These are phyloP conservation scores for Naganishia randhawae DNA, from an alignment of 768 basidiomycete genomes.

Conservation along the genomic window DNA sequence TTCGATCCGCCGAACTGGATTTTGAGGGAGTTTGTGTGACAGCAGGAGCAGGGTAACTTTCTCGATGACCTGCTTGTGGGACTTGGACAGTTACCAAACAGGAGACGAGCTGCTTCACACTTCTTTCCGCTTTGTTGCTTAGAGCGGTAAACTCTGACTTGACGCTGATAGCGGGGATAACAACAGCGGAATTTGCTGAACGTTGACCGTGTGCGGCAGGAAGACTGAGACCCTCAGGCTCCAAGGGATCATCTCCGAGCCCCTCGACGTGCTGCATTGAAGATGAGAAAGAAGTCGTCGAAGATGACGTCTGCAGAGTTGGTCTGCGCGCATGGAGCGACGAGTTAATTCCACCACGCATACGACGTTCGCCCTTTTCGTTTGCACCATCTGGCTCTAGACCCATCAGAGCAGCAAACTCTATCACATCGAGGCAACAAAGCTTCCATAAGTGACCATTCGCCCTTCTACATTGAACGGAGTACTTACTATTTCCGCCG, in stretches of 20 bases:
- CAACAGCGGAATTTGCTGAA: slow-evolving; percentile 58
- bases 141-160: slow-evolving; percentile 85
- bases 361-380: background rate
- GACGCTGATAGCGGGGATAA: slow-evolving; percentile 89
- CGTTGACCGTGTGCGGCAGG: slow-evolving; percentile 9
- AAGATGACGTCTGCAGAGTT: background rate
- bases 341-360: background rate
- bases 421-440: background rate
- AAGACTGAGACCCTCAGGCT: slow-evolving; percentile 52
- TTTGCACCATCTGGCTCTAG: background rate
- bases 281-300: slow-evolving; percentile 18
- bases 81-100: slow-evolving; percentile 92
- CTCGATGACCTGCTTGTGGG: slow-evolving; percentile 54
- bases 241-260: slow-evolving; percentile 79
- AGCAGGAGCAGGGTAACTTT: slow-evolving; percentile 34
- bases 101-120: slow-evolving; percentile 75
- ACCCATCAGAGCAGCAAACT: slow-evolving; percentile 29
- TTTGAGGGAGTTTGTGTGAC: background rate
- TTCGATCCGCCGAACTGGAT: background rate
- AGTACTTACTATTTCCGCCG: slow-evolving; percentile 18
- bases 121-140: slow-evolving; percentile 60
- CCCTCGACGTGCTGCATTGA: slow-evolving; percentile 58
- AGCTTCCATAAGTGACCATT: background rate
- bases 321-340: background rate
- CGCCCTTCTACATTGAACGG: background rate